Evolutionary conservation across 192 early-diverging fungal species (phyloP).

Genomic region (Helicostylum pulchrum): DNA sequence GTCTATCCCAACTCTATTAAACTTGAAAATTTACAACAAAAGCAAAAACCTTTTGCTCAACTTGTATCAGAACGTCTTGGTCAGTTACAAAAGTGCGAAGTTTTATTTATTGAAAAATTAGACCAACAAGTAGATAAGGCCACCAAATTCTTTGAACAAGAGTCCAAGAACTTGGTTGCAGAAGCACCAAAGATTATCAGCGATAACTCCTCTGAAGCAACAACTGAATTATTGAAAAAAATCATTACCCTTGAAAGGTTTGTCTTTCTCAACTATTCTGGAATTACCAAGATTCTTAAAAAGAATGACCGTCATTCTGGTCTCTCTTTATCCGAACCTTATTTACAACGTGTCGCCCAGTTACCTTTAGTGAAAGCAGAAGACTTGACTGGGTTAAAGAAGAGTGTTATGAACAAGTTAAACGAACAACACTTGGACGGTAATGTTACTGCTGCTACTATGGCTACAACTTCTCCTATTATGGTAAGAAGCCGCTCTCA

Average conservation of each 20-base stretch:
- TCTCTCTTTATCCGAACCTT: slow-evolving; percentile 65
- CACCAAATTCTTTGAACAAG: slow-evolving; percentile 43
- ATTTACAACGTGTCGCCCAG: slow-evolving; percentile 52
- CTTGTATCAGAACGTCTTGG: slow-evolving; percentile 55
- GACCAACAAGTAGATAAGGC: slow-evolving; percentile 65
- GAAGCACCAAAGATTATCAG: slow-evolving; percentile 25
- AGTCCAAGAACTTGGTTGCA: slow-evolving; percentile 18
- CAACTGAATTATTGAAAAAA: slow-evolving; percentile 50
- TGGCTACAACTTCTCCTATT: slow-evolving; percentile 22
- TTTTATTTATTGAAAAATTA: slow-evolving; percentile 65
- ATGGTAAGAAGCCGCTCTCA: slow-evolving; percentile 32
- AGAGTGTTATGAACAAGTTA: slow-evolving; percentile 63
- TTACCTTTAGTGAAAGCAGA: slow-evolving; percentile 68
- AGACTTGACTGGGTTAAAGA: slow-evolving; percentile 62
- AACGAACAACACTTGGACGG: slow-evolving; percentile 30
- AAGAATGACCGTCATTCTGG: slow-evolving; percentile 85
- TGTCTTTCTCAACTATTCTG: slow-evolving; percentile 85
- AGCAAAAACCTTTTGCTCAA: slow-evolving; percentile 52
- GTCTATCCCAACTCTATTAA: slow-evolving; percentile 57
- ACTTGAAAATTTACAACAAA: slow-evolving; percentile 31
- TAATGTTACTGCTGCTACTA: background rate
- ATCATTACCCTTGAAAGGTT: slow-evolving; percentile 74
- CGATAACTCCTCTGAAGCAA: slow-evolving; percentile 19
- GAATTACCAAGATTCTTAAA: slow-evolving; percentile 83
- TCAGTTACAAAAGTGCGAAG: slow-evolving; percentile 53